These are phyloP conservation scores for Trypethelium eluteriae DNA, from an alignment of 495 filamentous ascomycete genomes.

Conservation along the genomic window DNA sequence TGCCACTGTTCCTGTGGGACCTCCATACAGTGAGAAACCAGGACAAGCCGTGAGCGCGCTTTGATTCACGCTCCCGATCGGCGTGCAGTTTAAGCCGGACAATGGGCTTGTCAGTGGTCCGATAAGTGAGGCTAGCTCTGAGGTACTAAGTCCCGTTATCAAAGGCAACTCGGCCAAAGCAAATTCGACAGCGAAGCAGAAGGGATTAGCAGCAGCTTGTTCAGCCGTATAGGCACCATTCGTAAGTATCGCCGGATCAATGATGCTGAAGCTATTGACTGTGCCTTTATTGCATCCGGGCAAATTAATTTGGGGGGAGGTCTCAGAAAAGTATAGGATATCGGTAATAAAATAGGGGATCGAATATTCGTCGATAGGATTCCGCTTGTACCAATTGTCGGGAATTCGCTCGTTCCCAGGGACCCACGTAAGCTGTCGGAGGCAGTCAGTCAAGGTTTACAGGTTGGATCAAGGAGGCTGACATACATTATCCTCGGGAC, in stretches of 20 bases:
- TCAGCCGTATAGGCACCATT: slow-evolving; percentile 30
- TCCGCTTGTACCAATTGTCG: slow-evolving; percentile 54
- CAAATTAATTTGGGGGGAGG: slow-evolving; percentile 32
- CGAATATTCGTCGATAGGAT: slow-evolving; percentile 33
- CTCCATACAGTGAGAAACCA: slow-evolving; percentile 23
- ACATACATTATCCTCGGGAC: slow-evolving; percentile 23
- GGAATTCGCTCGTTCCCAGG: slow-evolving; percentile 38
- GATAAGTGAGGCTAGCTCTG: slow-evolving; percentile 11
- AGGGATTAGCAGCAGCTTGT: slow-evolving; percentile 24
- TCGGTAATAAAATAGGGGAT: slow-evolving; percentile 33
- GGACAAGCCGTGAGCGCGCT: slow-evolving; percentile 22
- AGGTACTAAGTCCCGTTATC: slow-evolving; percentile 12
- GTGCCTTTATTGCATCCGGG: slow-evolving; percentile 53
- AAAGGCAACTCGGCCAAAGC: slow-evolving; percentile 15
- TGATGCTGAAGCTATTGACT: slow-evolving; percentile 48
- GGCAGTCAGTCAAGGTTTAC: background rate
- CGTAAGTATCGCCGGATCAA: slow-evolving; percentile 44
- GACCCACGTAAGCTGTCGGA: slow-evolving; percentile 14
- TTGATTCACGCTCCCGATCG: slow-evolving; percentile 20
- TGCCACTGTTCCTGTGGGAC: slow-evolving; percentile 19
- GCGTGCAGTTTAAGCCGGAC: slow-evolving; percentile 11
- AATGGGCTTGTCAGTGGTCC: slow-evolving; percentile 12
- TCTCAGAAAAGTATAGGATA: slow-evolving; percentile 20
- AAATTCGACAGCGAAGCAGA: slow-evolving; percentile 28
- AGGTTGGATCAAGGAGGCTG: background rate